These are phyloP conservation scores for Malus orientalis DNA, from an alignment of 306 rosid genomes.

Conservation along the genomic window DNA sequence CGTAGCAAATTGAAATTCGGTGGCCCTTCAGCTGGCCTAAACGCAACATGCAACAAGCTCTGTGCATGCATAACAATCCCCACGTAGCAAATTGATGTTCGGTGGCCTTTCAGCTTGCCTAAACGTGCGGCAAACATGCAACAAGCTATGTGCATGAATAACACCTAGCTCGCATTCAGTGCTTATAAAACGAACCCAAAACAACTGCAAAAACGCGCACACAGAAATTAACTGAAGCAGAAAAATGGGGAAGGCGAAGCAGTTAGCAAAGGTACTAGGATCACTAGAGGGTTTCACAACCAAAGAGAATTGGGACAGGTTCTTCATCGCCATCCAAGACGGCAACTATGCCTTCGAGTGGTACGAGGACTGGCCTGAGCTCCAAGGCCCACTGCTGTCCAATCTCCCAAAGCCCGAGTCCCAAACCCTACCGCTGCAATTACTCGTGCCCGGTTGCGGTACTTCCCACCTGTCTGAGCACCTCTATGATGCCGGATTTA, in stretches of 20 bases:
- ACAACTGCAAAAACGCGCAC: neutral
- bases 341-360: constrained; percentile 66
- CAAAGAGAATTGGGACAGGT: constrained; percentile 90
- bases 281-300: constrained; percentile 80
- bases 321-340: constrained; percentile 81
- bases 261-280: neutral
- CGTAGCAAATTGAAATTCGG: neutral
- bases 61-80: neutral
- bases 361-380: constrained; percentile 82
- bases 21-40: too few species aligned
- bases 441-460: constrained; percentile 72
- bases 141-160: neutral
- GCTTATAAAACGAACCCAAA: neutral
- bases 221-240: neutral
- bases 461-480: constrained; percentile 81
- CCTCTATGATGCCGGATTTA: constrained; percentile 66
- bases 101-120: too few species aligned
- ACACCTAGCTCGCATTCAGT: neutral
- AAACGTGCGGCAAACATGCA: neutral
- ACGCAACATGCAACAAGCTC: too few species aligned
- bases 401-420: too few species aligned
- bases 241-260: neutral
- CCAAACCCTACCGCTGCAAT: constrained; percentile 19
- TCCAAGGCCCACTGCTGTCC: constrained; percentile 33
- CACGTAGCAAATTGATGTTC: neutral